These are phyloP conservation scores for Yarrowia osloensis DNA, from an alignment of 805 yeast genomes.

Conservation along the genomic window DNA sequence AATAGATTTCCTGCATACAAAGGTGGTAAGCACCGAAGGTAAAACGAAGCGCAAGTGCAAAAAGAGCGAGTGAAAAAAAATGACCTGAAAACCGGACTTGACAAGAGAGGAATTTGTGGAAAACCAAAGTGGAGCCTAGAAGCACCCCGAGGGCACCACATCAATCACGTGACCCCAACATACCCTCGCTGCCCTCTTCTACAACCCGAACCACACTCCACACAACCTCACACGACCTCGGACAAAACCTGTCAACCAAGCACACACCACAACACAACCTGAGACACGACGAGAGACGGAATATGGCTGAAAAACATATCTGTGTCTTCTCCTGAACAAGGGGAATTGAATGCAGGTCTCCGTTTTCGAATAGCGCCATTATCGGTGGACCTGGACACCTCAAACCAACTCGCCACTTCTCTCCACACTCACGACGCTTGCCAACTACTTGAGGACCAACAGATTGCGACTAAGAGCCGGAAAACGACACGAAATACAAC, in stretches of 20 bases:
- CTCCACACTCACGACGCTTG: too few species aligned
- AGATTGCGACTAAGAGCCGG: background rate
- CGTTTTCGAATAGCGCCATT: background rate
- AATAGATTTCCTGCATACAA: slow-evolving; percentile 23
- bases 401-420: background rate
- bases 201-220: background rate
- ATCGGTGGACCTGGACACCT: background rate
- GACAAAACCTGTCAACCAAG: background rate
- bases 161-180: background rate
- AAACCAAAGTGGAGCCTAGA: background rate
- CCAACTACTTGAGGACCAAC: background rate
- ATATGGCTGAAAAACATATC: too few species aligned
- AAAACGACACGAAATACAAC: background rate
- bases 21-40: slow-evolving; percentile 12
- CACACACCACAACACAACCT: background rate
- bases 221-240: background rate
- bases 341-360: background rate
- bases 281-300: too few species aligned
- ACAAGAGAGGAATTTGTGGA: background rate
- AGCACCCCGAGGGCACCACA: too few species aligned
- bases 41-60: background rate
- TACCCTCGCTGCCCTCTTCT: too few species aligned
- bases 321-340: background rate
- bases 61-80: slow-evolving; percentile 1
- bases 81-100: background rate